Conservation (phyloP, 352 stramenopile genomes). For the Phytophthora foliorum region DNA sequence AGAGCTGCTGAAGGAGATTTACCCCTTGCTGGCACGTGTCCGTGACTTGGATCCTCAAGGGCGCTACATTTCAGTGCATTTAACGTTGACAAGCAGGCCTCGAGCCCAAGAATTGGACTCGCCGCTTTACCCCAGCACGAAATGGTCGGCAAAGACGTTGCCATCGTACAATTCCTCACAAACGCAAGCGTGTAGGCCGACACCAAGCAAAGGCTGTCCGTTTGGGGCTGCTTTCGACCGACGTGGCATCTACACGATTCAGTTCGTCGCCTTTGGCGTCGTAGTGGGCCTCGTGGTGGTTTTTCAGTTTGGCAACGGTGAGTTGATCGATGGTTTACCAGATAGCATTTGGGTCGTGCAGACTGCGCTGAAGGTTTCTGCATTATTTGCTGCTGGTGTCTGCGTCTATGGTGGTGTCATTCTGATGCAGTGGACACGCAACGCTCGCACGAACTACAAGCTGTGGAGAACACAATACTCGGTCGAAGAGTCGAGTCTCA, state of each 20-base stretch:
- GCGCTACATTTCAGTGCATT: conserved; percentile 23
- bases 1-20: conserved; percentile 49
- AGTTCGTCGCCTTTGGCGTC: conserved; percentile 20
- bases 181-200: background rate
- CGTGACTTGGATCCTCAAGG: conserved; percentile 37
- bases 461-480: background rate
- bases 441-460: background rate
- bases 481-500: conserved; percentile 11
- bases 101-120: conserved; percentile 21
- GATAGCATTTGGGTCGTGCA: conserved; percentile 27
- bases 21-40: conserved; percentile 37
- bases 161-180: conserved; percentile 8
- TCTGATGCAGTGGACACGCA: conserved; percentile 8
- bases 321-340: conserved; percentile 19
- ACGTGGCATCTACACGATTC: conserved; percentile 7
- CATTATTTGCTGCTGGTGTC: conserved; percentile 20
- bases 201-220: conserved; percentile 4
- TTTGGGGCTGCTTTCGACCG: conserved; percentile 5
- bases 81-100: conserved; percentile 40
- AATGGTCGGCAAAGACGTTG: conserved; percentile 2
- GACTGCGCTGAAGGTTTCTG: conserved; percentile 5
- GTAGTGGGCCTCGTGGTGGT: conserved; percentile 18
- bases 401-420: conserved; percentile 1
- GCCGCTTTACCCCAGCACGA: conserved; percentile 11
- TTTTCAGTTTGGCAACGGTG: conserved; percentile 24